A percentile compares a stretch with the other conserved stretches of the same genome.
phyloP scores from a whole-genome alignment of 1,139 yeast species.

The Suhomyces atakaporum region DNA sequence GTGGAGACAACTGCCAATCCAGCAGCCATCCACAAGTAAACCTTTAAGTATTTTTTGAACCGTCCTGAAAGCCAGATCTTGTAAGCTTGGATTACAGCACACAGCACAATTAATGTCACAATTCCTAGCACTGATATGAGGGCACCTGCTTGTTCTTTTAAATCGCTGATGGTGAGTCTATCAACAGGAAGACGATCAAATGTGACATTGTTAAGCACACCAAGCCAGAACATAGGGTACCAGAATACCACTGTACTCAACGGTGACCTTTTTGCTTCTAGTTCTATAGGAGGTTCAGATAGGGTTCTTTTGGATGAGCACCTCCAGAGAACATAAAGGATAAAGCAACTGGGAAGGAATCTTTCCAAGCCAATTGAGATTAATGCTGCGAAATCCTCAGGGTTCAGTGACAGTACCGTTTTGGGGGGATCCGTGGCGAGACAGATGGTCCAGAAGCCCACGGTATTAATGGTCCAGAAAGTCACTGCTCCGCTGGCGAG shows the following conservation, averaged over 20 bases:
- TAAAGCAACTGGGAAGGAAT: conserved; percentile 72
- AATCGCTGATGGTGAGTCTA: conserved; percentile 69
- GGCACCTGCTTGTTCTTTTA: conserved; percentile 77
- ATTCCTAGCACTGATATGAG: conserved; percentile 61
- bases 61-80: conserved; percentile 81
- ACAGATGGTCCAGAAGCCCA: conserved; percentile 87
- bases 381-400: conserved; percentile 57
- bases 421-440: conserved; percentile 84
- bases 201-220: conserved; percentile 81
- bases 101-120: conserved; percentile 42
- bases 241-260: conserved; percentile 62
- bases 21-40: conserved; percentile 52
- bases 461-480: conserved; percentile 61
- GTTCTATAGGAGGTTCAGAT: conserved; percentile 11
- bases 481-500: conserved; percentile 55
- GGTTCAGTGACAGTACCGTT: conserved; percentile 52
- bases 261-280: conserved; percentile 27
- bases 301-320: conserved; percentile 47
- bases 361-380: conserved; percentile 74
- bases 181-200: conserved; percentile 89
- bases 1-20: conserved; percentile 49
- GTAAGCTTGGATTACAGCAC: conserved; percentile 74
- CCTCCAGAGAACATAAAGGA: conserved; percentile 73
- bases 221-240: conserved; percentile 85
- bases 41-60: conserved; percentile 54